These are phyloP conservation scores for Ambrosiella xylebori DNA, from an alignment of 2,329 filamentous ascomycete species.

Conservation along the genomic window DNA sequence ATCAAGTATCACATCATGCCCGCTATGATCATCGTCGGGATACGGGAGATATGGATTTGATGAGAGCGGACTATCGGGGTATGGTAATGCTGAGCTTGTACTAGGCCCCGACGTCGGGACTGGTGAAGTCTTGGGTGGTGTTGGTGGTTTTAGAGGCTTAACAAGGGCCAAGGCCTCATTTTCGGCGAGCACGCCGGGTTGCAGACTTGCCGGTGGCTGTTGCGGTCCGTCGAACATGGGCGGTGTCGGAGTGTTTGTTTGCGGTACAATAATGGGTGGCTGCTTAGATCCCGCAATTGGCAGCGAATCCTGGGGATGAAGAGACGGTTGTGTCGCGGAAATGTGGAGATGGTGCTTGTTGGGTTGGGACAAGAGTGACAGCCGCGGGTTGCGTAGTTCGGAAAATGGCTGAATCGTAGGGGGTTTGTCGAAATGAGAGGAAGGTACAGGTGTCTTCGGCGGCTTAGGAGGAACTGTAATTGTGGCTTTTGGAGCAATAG, in stretches of 20 bases:
- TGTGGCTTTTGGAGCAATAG: not conserved
- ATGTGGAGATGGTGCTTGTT: not conserved
- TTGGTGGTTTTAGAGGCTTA: not conserved
- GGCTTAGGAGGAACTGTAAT: not conserved
- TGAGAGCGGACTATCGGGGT: too few species aligned
- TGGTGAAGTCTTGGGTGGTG: not conserved
- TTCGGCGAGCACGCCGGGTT: conserved; percentile 4
- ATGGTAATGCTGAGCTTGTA: too few species aligned
- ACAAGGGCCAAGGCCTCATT: not conserved
- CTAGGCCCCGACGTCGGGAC: not conserved
- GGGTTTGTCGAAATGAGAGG: not conserved
- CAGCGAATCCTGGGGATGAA: not conserved
- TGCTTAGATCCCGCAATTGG: not conserved
- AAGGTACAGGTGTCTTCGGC: not conserved
- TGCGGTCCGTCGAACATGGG: not conserved
- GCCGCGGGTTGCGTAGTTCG: not conserved
- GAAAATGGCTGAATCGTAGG: not conserved
- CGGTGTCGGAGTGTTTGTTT: not conserved
- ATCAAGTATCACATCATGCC: not conserved
- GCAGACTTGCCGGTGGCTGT: conserved; percentile 1
- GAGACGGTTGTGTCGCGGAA: not conserved
- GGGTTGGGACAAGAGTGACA: not conserved
- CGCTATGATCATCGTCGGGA: conserved; percentile 5
- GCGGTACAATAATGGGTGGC: not conserved
- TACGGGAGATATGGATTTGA: conserved; percentile 4